Evolutionary conservation across 2,329 filamentous ascomycete species (phyloP).

Genomic region (Penicillium sumatraense): DNA sequence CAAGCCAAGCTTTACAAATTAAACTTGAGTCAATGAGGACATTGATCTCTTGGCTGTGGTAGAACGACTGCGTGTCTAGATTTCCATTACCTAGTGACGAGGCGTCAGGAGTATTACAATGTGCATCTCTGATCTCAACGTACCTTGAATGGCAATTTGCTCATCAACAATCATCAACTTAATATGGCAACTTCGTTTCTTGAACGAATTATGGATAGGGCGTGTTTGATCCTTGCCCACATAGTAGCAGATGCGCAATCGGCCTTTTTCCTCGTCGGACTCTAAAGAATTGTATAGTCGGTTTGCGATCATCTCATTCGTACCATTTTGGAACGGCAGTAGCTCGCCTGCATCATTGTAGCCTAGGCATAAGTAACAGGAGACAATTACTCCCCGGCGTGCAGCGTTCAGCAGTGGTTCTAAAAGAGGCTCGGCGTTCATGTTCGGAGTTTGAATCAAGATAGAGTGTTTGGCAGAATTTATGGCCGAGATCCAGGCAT

Average conservation of each 20-base stretch:
- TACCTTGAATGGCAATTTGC: conserved; percentile 67
- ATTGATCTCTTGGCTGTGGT: conserved; percentile 77
- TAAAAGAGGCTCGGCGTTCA: conserved; percentile 72
- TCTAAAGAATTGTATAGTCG: conserved; percentile 63
- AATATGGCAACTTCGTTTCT: conserved; percentile 72
- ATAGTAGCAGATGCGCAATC: conserved; percentile 70
- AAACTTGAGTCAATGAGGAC: conserved; percentile 69
- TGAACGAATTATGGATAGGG: conserved; percentile 69
- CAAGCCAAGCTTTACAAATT: conserved; percentile 67
- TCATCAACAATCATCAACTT: conserved; percentile 78
- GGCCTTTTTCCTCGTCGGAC: conserved; percentile 51
- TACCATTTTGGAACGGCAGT: conserved; percentile 74
- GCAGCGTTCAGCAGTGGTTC: conserved; percentile 67
- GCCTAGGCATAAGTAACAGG: conserved; percentile 74
- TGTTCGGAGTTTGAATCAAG: conserved; percentile 79
- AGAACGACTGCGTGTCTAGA: conserved; percentile 81
- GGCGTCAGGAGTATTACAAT: neutral
- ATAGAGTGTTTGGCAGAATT: conserved; percentile 65
- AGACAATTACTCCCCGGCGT: conserved; percentile 69
- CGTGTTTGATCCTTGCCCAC: conserved; percentile 72
- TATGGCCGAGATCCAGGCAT: conserved; percentile 72
- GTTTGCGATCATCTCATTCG: conserved; percentile 72
- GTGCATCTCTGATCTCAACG: neutral
- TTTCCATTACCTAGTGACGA: conserved; percentile 68
- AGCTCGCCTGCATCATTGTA: conserved; percentile 81